Conservation (phyloP, 192 early-diverging fungal genomes). For the Podila horticola region DNA sequence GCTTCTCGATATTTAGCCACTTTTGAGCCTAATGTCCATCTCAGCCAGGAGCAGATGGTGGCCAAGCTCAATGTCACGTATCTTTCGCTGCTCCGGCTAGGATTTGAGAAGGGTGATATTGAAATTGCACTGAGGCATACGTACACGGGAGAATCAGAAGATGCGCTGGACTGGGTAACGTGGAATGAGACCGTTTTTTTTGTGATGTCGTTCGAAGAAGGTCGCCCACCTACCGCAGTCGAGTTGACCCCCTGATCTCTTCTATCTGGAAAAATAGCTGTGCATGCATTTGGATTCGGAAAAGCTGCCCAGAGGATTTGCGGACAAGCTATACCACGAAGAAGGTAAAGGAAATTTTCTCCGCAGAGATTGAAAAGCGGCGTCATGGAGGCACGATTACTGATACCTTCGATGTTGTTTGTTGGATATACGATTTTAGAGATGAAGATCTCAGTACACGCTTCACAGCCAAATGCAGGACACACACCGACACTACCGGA, state of each 20-base stretch:
- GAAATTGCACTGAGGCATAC: constrained; percentile 53
- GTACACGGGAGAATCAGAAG: constrained; percentile 47
- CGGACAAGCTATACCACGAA: constrained; percentile 60
- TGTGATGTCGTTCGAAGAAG: too few relatives aligned
- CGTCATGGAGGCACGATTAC: too few relatives aligned
- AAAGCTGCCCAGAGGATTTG: constrained; percentile 56
- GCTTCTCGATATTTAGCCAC: constrained; percentile 10
- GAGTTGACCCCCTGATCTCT: not conserved
- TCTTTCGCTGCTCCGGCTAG: constrained; percentile 54
- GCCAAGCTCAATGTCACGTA: constrained; percentile 58
- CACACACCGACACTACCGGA: constrained; percentile 41
- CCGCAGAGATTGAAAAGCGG: too few relatives aligned
- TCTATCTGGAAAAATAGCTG: constrained; percentile 1
- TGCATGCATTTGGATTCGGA: constrained; percentile 52
- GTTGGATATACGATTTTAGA: too few relatives aligned
- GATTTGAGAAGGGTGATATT: constrained; percentile 56
- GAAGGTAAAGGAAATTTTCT: constrained; percentile 19
- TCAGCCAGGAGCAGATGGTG: constrained; percentile 51
- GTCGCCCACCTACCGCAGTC: not conserved
- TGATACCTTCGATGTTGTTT: too few relatives aligned
- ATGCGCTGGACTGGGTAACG: constrained; percentile 65
- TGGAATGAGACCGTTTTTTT: too few relatives aligned
- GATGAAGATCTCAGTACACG: constrained; percentile 44
- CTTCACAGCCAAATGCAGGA: constrained; percentile 17
- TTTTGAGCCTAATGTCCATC: constrained; percentile 26